Evolutionary conservation across 305 asterid species (phyloP).

Genomic region (Rubia balearica): DNA sequence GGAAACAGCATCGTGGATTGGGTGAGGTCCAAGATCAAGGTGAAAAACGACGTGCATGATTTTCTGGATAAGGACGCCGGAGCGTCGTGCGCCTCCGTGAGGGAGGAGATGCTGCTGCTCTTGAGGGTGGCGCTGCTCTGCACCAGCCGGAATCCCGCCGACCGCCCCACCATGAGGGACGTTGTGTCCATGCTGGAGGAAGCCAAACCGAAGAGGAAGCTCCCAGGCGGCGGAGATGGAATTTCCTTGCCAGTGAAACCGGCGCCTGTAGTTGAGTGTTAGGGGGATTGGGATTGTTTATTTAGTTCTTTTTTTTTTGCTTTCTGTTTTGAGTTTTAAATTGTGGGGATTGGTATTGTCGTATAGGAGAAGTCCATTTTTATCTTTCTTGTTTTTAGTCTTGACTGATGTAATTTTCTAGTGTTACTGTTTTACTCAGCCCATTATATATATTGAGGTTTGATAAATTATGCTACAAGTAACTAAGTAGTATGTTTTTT

Average conservation of each 20-base stretch:
- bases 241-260: conserved; percentile 34
- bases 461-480: not conserved
- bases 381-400: not conserved
- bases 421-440: conserved; percentile 10
- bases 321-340: not conserved
- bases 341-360: conserved; percentile 29
- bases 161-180: conserved; percentile 89
- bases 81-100: conserved; percentile 52
- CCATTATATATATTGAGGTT: not conserved
- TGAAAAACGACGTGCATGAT: conserved; percentile 31
- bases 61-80: conserved; percentile 63
- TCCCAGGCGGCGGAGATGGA: conserved; percentile 26
- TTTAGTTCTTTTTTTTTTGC: conserved; percentile 1
- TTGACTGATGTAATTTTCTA: conserved; percentile 13
- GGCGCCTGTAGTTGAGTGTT: conserved; percentile 28
- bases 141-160: conserved; percentile 71
- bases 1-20: conserved; percentile 88
- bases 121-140: conserved; percentile 75
- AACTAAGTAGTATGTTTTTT: no score
- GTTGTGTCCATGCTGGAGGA: conserved; percentile 77
- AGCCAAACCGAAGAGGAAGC: conserved; percentile 64
- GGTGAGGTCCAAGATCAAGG: conserved; percentile 56
- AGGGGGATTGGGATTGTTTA: conserved; percentile 21
- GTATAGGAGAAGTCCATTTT: conserved; percentile 8
- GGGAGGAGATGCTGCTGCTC: conserved; percentile 77